A percentile compares a stretch with the other conserved stretches of the same genome.
phyloP scores from a whole-genome alignment of 2,329 filamentous ascomycete species.

The Epichloe amarillans region DNA sequence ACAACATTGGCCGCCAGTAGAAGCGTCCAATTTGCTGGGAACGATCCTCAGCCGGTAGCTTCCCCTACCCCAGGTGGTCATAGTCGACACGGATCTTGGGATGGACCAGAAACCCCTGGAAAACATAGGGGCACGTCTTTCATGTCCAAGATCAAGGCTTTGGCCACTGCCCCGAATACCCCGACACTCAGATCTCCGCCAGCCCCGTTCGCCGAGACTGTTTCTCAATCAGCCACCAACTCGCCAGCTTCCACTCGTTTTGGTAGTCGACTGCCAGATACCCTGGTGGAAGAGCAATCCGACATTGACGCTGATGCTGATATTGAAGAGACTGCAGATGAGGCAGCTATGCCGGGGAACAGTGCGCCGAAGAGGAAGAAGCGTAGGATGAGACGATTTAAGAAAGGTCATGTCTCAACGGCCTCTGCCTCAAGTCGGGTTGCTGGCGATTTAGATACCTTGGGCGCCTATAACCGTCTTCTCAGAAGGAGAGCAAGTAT shows the following conservation, averaged over 20 bases:
- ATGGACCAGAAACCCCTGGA: conserved; percentile 46
- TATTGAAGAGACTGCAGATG: conserved; percentile 58
- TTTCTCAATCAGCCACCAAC: conserved; percentile 27
- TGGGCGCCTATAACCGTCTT: conserved; percentile 31
- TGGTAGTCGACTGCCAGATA: conserved; percentile 37
- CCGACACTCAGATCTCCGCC: conserved; percentile 31
- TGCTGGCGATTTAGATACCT: conserved; percentile 26
- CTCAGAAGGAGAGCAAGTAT: conserved; percentile 53
- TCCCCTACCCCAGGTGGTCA: conserved; percentile 29
- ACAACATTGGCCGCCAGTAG: conserved; percentile 19
- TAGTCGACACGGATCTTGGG: conserved; percentile 51
- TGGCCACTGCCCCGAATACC: conserved; percentile 42
- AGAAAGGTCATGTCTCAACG: conserved; percentile 44
- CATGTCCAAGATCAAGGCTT: conserved; percentile 65
- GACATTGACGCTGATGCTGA: conserved; percentile 25
- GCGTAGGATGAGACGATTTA: conserved; percentile 47
- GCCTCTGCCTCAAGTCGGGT: conserved; percentile 49
- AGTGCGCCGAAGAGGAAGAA: conserved; percentile 36
- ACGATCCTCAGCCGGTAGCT: conserved; percentile 33
- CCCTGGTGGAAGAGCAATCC: conserved; percentile 35
- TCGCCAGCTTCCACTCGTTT: conserved; percentile 34
- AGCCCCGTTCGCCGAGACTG: conserved; percentile 19
- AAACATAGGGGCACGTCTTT: conserved; percentile 52
- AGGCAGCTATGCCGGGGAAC: conserved; percentile 37
- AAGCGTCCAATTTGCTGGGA: conserved; percentile 64